phyloP scores from a whole-genome alignment of 2,329 filamentous ascomycete species.

The Fusarium sp. region DNA sequence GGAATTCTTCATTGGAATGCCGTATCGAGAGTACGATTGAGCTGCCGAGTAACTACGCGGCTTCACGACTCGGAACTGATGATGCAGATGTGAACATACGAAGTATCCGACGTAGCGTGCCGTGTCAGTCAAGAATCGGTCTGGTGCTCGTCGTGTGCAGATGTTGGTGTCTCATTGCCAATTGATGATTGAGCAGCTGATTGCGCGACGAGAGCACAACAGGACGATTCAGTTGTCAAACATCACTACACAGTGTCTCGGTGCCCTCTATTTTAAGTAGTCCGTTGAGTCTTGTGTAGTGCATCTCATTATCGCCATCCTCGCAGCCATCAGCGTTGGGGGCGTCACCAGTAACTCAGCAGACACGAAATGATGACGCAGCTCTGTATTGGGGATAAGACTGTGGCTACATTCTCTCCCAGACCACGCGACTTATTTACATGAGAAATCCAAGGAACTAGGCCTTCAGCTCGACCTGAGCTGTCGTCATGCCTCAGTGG shows the following conservation, averaged over 20 bases:
- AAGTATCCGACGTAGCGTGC: fast-evolving
- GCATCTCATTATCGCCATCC: not conserved
- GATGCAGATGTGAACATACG: not conserved
- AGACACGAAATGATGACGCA: not conserved
- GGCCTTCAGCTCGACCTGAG: too few species aligned
- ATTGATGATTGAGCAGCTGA: not conserved
- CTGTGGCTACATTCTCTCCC: not conserved
- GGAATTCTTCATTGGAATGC: not conserved
- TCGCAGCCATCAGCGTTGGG: not conserved
- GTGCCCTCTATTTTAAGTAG: fast-evolving
- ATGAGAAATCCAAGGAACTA: fast-evolving
- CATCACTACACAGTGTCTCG: fast-evolving
- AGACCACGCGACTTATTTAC: not conserved
- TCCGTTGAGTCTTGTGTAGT: fast-evolving
- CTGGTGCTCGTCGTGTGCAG: not conserved
- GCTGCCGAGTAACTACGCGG: not conserved
- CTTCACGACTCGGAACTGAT: not conserved
- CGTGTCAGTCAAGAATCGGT: not conserved
- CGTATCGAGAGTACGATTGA: not conserved
- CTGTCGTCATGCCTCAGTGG: not conserved
- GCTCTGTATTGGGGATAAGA: not conserved
- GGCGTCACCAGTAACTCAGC: not conserved
- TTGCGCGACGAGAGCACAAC: not conserved
- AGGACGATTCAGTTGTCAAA: not conserved
- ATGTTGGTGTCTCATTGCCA: not conserved